Base-by-base conservation (phyloP, 2,329 filamentous ascomycete species). In the Ophiosphaerella narmari region DNA sequence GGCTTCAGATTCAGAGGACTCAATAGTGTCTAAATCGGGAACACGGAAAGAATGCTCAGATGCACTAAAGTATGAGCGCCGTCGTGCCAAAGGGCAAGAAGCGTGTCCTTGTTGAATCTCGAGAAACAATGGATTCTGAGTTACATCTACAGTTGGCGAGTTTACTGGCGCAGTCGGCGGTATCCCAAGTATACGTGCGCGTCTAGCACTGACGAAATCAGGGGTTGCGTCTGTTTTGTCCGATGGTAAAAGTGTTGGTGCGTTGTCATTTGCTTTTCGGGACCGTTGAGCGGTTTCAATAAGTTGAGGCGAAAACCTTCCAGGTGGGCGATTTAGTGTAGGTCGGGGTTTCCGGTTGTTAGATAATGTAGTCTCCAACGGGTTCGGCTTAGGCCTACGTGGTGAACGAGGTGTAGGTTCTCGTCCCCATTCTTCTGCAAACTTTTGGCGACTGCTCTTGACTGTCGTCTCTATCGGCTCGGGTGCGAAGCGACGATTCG, bases 201-300 rank as follows among this genome's bases (percentile, higher is more conserved):
- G 68, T 52, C 62, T 60, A 50, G 55, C 53, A 48, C 52, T 65
- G n/a, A 60, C 55, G 31, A 53, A 43, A 13, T 66, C 85, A 33
- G 85, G 84, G 0, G 83, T 84, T 47, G 86, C 86, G 66, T 91
- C 87, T 32, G 88, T 91, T 75, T 87, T 89, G 74, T 89, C 86
- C 50, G 82, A 81, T 9, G 82, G 84, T 46, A 79, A 80, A 18
- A 86, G 83, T 26, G 86, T 83, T 16, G 86, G 85, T 5, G 80
- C 80, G 1, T 80, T 72, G 61, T 91, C 87, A 16, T 85, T 85
- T 13, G 82, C 82, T 63, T 85, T 85, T 55, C 88, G 84, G 31
- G 86, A 85, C 45, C 91, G 82, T 62, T 86, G 84, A 4, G 88
- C 88, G 2, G 89, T 92, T 72, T 93, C 90, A 54, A 96, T 86